These are phyloP conservation scores for Alternaria brassicae DNA, from an alignment of 2,329 filamentous ascomycete genomes.

Conservation along the genomic window DNA sequence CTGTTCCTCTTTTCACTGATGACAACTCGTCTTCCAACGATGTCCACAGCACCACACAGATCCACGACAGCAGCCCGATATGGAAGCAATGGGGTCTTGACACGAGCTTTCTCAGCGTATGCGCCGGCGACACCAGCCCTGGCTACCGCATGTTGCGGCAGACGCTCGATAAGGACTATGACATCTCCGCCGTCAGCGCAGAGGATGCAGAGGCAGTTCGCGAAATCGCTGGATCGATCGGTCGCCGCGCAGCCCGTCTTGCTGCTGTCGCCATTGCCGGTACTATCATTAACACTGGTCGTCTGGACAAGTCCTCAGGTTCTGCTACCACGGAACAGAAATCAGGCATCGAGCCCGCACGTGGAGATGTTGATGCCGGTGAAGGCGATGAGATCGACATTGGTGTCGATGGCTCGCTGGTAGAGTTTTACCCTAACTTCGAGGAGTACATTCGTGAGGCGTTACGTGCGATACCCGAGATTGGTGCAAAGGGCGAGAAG, in stretches of 20 bases:
- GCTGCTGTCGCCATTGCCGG: conserved; percentile 88
- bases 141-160: conserved; percentile 77
- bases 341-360: conserved; percentile 40
- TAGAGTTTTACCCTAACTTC: conserved; percentile 96
- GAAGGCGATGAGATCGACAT: conserved; percentile 80
- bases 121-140: conserved; percentile 78
- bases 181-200: conserved; percentile 75
- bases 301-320: conserved; percentile 58
- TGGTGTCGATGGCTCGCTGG: conserved; percentile 91
- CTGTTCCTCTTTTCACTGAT: conserved; percentile 76
- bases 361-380: conserved; percentile 47
- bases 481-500: conserved; percentile 80
- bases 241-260: conserved; percentile 84
- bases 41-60: conserved; percentile 69
- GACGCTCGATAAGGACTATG: conserved; percentile 77
- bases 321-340: conserved; percentile 51
- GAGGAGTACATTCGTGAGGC: conserved; percentile 87
- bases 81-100: conserved; percentile 88
- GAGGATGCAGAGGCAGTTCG: conserved; percentile 92
- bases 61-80: conserved; percentile 65
- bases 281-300: conserved; percentile 80
- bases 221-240: conserved; percentile 80
- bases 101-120: conserved; percentile 86
- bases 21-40: conserved; percentile 75
- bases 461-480: conserved; percentile 75